A percentile compares a stretch with the other conserved stretches of the same genome.
phyloP scores from a whole-genome alignment of 2,329 filamentous ascomycete species.

The Fusarium oxysporum region DNA sequence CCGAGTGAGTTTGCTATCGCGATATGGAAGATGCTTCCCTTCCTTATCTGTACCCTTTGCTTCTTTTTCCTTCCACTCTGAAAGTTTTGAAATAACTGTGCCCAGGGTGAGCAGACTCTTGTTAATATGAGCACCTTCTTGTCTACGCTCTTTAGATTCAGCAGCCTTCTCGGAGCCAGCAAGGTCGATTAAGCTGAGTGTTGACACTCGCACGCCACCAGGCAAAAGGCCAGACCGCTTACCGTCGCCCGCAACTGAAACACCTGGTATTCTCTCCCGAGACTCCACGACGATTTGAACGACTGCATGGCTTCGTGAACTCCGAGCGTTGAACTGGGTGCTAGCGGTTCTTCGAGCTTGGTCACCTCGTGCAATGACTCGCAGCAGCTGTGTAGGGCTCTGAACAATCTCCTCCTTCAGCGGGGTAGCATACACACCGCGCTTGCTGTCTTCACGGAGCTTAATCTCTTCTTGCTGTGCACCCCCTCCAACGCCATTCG shows the following conservation, averaged over 20 bases:
- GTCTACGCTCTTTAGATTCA: slow-evolving; percentile 91
- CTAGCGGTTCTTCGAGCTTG: slow-evolving; percentile 90
- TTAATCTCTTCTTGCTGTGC: slow-evolving; percentile 91
- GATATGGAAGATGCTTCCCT: slow-evolving; percentile 92
- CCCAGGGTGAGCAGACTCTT: slow-evolving; percentile 95
- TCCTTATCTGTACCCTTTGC: slow-evolving; percentile 81
- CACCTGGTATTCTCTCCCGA: slow-evolving; percentile 80
- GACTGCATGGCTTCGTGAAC: slow-evolving; percentile 96
- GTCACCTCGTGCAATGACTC: slow-evolving; percentile 95
- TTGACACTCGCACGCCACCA: slow-evolving; percentile 94
- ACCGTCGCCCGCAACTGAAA: slow-evolving; percentile 52
- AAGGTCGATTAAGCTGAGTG: slow-evolving; percentile 93
- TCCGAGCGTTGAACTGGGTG: slow-evolving; percentile 96
- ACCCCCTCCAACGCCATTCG: slow-evolving; percentile 64
- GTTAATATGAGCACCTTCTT: slow-evolving; percentile 98
- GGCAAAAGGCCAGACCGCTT: slow-evolving; percentile 79
- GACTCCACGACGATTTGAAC: slow-evolving; percentile 99
- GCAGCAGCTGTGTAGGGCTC: slow-evolving; percentile 91
- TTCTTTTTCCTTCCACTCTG: slow-evolving; percentile 86
- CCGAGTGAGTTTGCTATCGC: slow-evolving; percentile 96
- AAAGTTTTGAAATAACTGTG: slow-evolving; percentile 94
- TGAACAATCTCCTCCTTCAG: slow-evolving; percentile 99
- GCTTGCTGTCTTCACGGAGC: slow-evolving; percentile 93
- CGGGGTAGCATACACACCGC: slow-evolving; percentile 95
- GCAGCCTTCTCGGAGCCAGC: slow-evolving; percentile 96